These are phyloP conservation scores for Aspergillus unguis DNA, from an alignment of 2,329 filamentous ascomycete species.

Conservation along the genomic window DNA sequence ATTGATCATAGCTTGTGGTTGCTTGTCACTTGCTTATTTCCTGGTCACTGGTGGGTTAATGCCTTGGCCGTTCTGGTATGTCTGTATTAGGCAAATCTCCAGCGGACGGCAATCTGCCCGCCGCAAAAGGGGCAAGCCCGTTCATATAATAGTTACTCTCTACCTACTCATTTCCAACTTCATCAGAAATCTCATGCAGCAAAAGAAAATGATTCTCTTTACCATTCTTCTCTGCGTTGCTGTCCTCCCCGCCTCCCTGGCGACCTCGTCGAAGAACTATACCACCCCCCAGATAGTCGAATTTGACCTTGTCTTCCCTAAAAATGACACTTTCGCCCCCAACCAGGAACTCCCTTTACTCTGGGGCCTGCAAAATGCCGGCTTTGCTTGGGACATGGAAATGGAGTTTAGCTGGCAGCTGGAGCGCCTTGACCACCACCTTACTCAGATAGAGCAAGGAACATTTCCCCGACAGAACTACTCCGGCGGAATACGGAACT, in stretches of 20 bases:
- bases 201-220: neutral
- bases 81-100: neutral
- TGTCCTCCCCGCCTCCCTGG: neutral
- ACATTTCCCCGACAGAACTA: neutral
- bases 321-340: constrained; percentile 1
- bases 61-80: neutral
- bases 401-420: constrained; percentile 2
- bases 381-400: neutral
- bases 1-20: neutral
- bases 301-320: constrained; percentile 6
- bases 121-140: neutral
- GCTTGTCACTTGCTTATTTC: neutral
- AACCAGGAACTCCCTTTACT: neutral
- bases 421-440: neutral
- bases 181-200: neutral
- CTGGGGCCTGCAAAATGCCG: constrained; percentile 3
- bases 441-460: neutral
- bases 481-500: neutral
- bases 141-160: neutral
- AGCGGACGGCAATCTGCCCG: neutral
- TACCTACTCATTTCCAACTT: neutral
- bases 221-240: neutral
- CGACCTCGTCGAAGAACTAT: neutral
- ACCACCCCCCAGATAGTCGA: constrained; percentile 7
- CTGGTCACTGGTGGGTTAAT: neutral